These are phyloP conservation scores for Apophysomyces ossiformis DNA, from an alignment of 371 early-diverging fungal species.

Conservation along the genomic window DNA sequence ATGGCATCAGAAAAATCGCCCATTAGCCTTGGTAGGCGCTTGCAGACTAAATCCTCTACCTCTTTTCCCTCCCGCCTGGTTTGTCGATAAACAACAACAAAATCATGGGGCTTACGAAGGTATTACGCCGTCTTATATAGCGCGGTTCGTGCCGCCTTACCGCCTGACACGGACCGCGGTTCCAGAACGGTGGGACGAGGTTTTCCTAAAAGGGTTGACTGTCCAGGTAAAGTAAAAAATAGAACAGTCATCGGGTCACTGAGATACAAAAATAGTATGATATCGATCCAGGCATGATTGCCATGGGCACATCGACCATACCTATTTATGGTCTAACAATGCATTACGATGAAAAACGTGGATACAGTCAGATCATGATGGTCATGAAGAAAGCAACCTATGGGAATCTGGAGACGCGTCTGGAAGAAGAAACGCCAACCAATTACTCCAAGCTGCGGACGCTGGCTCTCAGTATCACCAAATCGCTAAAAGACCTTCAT, in stretches of 20 bases:
- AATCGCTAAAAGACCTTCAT: constrained; percentile 46
- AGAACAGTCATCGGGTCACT: constrained; percentile 13
- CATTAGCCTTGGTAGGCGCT: constrained; percentile 33
- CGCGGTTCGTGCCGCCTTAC: constrained; percentile 48
- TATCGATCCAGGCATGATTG: constrained; percentile 34
- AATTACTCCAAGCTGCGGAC: constrained; percentile 39
- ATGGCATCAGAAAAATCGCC: constrained; percentile 44
- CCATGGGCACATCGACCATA: constrained; percentile 19
- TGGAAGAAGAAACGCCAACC: constrained; percentile 32
- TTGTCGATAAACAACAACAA: constrained; percentile 37
- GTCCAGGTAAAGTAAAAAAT: constrained; percentile 33
- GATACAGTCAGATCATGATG: constrained; percentile 42
- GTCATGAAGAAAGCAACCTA: constrained; percentile 47
- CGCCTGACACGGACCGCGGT: constrained; percentile 26
- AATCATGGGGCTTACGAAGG: constrained; percentile 34
- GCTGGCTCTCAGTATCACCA: constrained; percentile 45
- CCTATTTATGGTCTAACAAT: constrained; percentile 43
- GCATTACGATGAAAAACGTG: constrained; percentile 33
- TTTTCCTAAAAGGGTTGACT: constrained; percentile 49
- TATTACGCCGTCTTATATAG: constrained; percentile 45
- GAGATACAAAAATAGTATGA: constrained; percentile 23
- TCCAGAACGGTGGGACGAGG: constrained; percentile 50
- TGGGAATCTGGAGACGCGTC: constrained; percentile 40
- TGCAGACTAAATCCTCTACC: constrained; percentile 37
- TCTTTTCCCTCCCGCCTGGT: constrained; percentile 49